Evolutionary conservation across 352 stramenopile genomes (phyloP).

Genomic region (Pythium sukuiense): DNA sequence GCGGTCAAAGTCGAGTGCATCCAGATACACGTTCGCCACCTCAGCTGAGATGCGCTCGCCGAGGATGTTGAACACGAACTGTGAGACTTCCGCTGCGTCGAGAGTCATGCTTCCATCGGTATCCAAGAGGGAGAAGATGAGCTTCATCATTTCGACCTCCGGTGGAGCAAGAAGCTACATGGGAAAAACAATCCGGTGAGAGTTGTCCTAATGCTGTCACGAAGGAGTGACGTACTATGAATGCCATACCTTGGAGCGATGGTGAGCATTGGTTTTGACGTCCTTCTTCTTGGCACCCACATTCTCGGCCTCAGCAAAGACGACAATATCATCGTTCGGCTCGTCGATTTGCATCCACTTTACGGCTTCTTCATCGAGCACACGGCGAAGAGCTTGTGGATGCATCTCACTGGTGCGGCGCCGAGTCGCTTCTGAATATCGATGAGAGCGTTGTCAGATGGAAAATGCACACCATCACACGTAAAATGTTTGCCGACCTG

Average conservation of each 20-base stretch:
- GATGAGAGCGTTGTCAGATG: not conserved
- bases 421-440: conserved; percentile 35
- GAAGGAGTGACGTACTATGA: too few species aligned
- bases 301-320: not conserved
- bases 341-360: conserved; percentile 71
- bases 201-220: not conserved
- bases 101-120: conserved; percentile 71
- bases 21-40: conserved; percentile 57
- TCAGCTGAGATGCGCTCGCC: conserved; percentile 60
- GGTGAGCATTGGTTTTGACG: not conserved
- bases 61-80: conserved; percentile 78
- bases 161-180: conserved; percentile 47
- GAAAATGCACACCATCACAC: not conserved
- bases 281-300: not conserved
- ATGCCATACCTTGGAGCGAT: conserved; percentile 10
- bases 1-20: conserved; percentile 71
- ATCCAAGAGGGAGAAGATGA: conserved; percentile 83
- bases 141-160: conserved; percentile 78
- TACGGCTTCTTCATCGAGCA: conserved; percentile 61
- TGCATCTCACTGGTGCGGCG: conserved; percentile 79
- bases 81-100: conserved; percentile 46
- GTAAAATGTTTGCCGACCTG: not conserved
- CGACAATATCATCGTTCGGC: conserved; percentile 1
- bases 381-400: conserved; percentile 62
- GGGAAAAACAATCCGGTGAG: not conserved